A percentile compares a stretch with the other conserved stretches of the same genome.
These are phyloP conservation scores for Solanum megistacrolobum DNA, from an alignment of 257 asterid species.

Conservation along the genomic window DNA sequence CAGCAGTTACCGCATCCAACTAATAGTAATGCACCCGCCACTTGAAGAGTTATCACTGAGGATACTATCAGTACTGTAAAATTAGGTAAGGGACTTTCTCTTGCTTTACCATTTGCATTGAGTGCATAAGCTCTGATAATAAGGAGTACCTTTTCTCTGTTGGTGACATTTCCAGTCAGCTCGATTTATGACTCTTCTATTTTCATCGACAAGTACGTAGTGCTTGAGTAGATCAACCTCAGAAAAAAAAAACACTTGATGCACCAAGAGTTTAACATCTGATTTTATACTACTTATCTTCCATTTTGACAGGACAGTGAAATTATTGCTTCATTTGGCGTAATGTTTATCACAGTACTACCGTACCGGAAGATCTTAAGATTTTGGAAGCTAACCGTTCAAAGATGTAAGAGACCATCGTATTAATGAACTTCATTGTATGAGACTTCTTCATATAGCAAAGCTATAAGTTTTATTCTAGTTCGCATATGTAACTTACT, in stretches of 20 bases:
- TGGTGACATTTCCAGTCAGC: not conserved
- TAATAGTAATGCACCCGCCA: slow-evolving; percentile 24
- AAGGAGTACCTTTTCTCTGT: not conserved
- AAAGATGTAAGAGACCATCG: not conserved
- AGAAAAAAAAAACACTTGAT: not conserved
- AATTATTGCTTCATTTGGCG: not conserved
- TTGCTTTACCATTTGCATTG: not conserved
- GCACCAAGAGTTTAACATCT: not conserved
- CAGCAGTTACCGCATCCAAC: slow-evolving; percentile 18
- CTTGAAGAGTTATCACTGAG: not conserved
- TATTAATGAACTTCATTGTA: not conserved
- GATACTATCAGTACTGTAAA: not conserved
- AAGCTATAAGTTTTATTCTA: not conserved
- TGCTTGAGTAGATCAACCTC: not conserved
- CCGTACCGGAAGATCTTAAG: not conserved
- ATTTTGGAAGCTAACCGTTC: not conserved
- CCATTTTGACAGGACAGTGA: not conserved
- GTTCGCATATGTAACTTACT: not conserved
- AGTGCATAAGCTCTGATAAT: not conserved
- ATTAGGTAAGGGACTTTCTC: not conserved
- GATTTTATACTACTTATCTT: not conserved
- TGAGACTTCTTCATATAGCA: not conserved
- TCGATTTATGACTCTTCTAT: not conserved
- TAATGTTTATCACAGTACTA: not conserved
- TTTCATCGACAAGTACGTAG: not conserved